Conservation (phyloP, 2,329 filamentous ascomycete species). For the Chaetomiaceae sp. region DNA sequence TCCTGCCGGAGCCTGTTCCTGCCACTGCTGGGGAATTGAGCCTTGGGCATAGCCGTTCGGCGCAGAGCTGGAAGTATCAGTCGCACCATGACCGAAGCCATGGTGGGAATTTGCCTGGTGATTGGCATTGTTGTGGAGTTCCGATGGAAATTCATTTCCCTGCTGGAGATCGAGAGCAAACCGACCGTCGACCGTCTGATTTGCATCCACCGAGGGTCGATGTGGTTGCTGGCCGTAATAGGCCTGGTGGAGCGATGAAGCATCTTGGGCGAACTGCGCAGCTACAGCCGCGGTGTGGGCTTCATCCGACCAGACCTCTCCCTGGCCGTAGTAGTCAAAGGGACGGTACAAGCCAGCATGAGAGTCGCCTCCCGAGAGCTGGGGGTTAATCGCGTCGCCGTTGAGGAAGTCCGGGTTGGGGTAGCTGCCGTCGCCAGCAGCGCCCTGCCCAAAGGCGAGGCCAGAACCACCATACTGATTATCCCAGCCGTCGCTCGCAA, state of each 20-base stretch:
- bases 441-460: conserved; percentile 16
- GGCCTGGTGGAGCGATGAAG: conserved; percentile 11
- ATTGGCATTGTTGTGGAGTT: conserved; percentile 11
- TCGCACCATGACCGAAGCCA: conserved; percentile 13
- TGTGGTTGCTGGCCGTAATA: conserved; percentile 18
- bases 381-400: conserved; percentile 12
- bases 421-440: conserved; percentile 16
- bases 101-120: conserved; percentile 15
- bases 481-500: conserved; percentile 17
- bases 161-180: conserved; percentile 20
- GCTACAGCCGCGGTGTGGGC: conserved; percentile 6
- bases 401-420: conserved; percentile 19
- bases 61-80: conserved; percentile 1
- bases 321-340: conserved; percentile 17
- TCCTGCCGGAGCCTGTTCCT: conserved; percentile 13
- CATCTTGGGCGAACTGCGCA: conserved; percentile 17
- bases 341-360: conserved; percentile 17
- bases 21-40: conserved; percentile 22
- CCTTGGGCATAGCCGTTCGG: conserved; percentile 18
- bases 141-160: conserved; percentile 13
- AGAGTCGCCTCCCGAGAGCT: conserved; percentile 15
- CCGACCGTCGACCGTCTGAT: conserved; percentile 17
- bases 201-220: conserved; percentile 7
- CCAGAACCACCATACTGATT: conserved; percentile 15
- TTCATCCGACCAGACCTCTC: conserved; percentile 18